Conservation (phyloP, 2,329 filamentous ascomycete species). For the Podosphaera aphanis region DNA sequence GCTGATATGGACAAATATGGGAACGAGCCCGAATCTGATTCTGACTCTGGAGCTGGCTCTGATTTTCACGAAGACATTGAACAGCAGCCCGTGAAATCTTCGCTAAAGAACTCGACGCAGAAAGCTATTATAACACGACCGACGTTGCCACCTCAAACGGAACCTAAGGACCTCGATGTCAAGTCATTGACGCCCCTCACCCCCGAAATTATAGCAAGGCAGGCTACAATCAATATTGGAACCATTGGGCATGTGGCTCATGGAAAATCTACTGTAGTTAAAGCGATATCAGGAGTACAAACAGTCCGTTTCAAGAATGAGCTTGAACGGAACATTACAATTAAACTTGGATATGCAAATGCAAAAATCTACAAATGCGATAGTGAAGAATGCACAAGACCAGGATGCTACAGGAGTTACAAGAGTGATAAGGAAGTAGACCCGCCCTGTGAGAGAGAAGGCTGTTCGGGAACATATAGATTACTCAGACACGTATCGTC, state of each 20-base stretch:
- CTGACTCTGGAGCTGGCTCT: conserved; percentile 32
- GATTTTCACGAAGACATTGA: conserved; percentile 29
- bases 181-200: conserved; percentile 61
- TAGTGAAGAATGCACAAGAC: conserved; percentile 70
- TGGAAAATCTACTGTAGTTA: conserved; percentile 96
- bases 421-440: conserved; percentile 99
- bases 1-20: conserved; percentile 36
- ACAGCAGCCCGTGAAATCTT: conserved; percentile 55
- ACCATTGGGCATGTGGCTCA: conserved; percentile 97
- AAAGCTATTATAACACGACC: conserved; percentile 34
- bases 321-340: conserved; percentile 95
- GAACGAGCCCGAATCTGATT: conserved; percentile 53
- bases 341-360: conserved; percentile 98
- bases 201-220: conserved; percentile 87
- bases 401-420: conserved; percentile 88
- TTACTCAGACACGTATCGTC: conserved; percentile 81
- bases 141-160: conserved; percentile 67
- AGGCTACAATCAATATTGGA: conserved; percentile 97
- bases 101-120: conserved; percentile 54
- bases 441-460: conserved; percentile 81
- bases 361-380: conserved; percentile 99
- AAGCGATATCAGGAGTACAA: conserved; percentile 96
- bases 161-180: conserved; percentile 73
- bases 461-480: conserved; percentile 69
- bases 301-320: conserved; percentile 99